Base-by-base conservation (phyloP, 2,329 filamentous ascomycete species). In the Magnaporthales sp. region DNA sequence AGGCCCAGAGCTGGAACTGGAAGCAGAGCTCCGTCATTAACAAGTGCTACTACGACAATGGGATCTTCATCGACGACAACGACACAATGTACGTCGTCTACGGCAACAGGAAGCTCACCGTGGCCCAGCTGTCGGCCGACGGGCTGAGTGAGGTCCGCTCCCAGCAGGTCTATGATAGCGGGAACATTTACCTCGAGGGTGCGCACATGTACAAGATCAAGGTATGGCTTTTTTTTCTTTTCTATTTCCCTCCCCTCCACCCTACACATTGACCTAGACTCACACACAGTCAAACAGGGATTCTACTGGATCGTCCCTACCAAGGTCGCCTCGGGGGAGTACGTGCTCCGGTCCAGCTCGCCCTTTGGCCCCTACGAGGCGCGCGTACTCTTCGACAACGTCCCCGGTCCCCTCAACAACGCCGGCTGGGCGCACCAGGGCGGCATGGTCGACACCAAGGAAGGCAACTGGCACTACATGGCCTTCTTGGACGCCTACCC, bases 71-170 rank as follows among this genome's bases (percentile, higher is more conserved):
- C 38, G 85, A 87, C 64, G 82, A 85, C 27, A 80, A 87, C 32
- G 85, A 86, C 67, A 86, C 80, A 0, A 83, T 87, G 78, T 88
- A 87, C 65, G 80, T 88, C 0, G 82, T 79, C 0, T 86, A 85
- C 69, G 85, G 84, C 4, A 80, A 77, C 62, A 79, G 74, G 0
- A 76, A 81, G 2, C 79, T 87, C 65, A 75, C 69, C 9, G 79
- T 88, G 1, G 81, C 85, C 0, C 79, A 85, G 70, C 76, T 88
- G 2, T 79, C 79, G 19, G 68, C 73, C 0, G 81, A 86, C 67
- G 83, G 81, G 0, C 73, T 83, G 0, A 77, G 75, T 30, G 73
- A 83, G 64, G 79, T 81, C 11, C 78, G 76, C 60, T 76, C 76
- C 0, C 75, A 83, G 67, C 69, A 75, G 24, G 80, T 87, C 3